Percentiles rank a stretch among this genome's conserved stretches.
These are phyloP conservation scores for Arctium minus DNA, from an alignment of 129 eudicot genomes.

Conservation along the genomic window DNA sequence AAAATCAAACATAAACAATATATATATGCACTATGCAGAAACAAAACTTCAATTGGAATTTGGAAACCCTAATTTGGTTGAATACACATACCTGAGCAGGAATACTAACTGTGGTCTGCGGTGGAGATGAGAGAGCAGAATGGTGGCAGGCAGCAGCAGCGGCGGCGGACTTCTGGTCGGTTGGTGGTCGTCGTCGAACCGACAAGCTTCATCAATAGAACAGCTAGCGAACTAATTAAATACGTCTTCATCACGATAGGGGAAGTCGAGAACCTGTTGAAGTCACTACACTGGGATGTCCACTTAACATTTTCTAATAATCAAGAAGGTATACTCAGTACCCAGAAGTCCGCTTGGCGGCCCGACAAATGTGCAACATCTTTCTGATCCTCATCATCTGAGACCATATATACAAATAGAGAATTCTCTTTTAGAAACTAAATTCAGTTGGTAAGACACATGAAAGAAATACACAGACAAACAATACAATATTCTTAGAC, in stretches of 20 bases:
- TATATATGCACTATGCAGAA: not conserved
- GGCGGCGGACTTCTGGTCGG: no score
- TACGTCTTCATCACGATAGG: constrained; percentile 26
- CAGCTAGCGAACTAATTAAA: no score
- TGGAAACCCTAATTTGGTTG: no score
- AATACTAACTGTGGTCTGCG: no score
- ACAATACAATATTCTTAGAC: not conserved
- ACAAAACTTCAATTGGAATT: no score
- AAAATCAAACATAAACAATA: not conserved
- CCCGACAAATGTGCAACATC: constrained; percentile 41
- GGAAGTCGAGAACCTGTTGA: constrained; percentile 69
- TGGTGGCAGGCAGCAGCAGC: no score
- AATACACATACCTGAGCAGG: no score
- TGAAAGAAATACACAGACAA: not conserved
- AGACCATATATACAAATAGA: constrained; percentile 18
- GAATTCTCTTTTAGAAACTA: constrained; percentile 11
- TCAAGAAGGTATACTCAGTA: constrained; percentile 60
- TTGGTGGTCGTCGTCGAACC: no score
- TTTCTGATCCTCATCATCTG: constrained; percentile 35
- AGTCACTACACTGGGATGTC: constrained; percentile 81
- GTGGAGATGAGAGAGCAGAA: no score
- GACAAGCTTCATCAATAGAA: no score
- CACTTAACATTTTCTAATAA: constrained; percentile 48
- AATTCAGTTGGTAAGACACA: constrained; percentile 12
- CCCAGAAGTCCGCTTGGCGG: constrained; percentile 74